Percentiles rank a stretch among this genome's conserved stretches.
These are phyloP conservation scores for Ogataea pini DNA, from an alignment of 805 yeast species.

Conservation along the genomic window DNA sequence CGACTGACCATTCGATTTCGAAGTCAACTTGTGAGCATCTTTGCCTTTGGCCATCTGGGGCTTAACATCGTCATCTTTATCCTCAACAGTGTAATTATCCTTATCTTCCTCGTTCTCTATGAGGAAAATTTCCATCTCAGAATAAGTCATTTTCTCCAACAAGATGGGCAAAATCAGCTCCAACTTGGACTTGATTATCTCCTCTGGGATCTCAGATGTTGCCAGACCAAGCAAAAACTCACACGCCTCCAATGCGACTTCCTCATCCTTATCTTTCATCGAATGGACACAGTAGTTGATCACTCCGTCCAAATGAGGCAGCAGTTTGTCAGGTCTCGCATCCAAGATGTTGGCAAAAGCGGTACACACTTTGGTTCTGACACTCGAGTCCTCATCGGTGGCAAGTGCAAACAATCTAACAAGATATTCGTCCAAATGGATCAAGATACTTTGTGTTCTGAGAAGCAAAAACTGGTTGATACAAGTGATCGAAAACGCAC, in stretches of 20 bases:
- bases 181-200: conserved; percentile 58
- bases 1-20: conserved; percentile 18
- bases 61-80: conserved; percentile 81
- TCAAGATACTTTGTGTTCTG: conserved; percentile 63
- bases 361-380: conserved; percentile 73
- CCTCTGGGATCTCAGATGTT: conserved; percentile 58
- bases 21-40: conserved; percentile 37
- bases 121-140: conserved; percentile 73
- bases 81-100: conserved; percentile 77
- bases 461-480: conserved; percentile 73
- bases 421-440: conserved; percentile 67
- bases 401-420: conserved; percentile 70
- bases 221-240: conserved; percentile 82
- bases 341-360: conserved; percentile 74
- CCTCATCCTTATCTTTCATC: conserved; percentile 63
- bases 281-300: conserved; percentile 81
- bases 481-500: conserved; percentile 67
- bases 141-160: conserved; percentile 80
- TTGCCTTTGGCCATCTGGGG: conserved; percentile 77
- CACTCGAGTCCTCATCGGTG: conserved; percentile 53
- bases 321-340: conserved; percentile 74
- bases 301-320: conserved; percentile 84
- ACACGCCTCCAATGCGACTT: conserved; percentile 87
- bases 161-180: conserved; percentile 72
- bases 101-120: conserved; percentile 65